Evolutionary conservation across 208 protist species (phyloP), one percentile per base, ranked within the genome.

Genomic region (Acanthamoeba comandoni): DNA sequence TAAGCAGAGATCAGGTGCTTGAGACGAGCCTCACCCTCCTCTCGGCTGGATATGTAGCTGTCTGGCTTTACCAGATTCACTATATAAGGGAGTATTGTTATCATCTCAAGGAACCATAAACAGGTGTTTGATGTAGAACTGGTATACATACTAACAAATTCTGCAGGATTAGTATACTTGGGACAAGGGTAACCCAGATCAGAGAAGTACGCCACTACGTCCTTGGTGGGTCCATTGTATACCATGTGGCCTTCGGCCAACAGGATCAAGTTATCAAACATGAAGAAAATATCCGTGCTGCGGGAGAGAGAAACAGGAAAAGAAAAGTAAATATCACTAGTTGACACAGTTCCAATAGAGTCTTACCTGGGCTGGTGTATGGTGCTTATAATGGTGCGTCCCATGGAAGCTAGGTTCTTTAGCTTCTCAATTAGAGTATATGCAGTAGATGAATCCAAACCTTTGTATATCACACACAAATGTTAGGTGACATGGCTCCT

Each of bases 381-480:
- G 26, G 94, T 82, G 1, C 84, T 64, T 11, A 92, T 53, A 48
- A 95, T 60, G 49, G 91, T 95, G n/a, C 82, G 26, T 9, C 82
- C 60, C 55, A 53, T 24, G 5, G 35, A 3, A 1, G 82, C 82
- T 24, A 89, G 35, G 7, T 48, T 19, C 82, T 73, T 7, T 19
- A 89, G 39, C 60, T 31, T 73, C 39, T 89, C 58, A 39, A 89
- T 49, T 3, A 89, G 58, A 1, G 57, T 48, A 24, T 60, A 57
- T 12, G 82, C 82, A 2, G 82, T 73, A 2, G 57, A 70, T 13
- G 60, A 75, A 35, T 89, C 82, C 17, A 89, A 35, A 0, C 80
- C 75, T 84, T 43, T 29, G 7, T n/a, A n/a, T n/a, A n/a, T n/a
- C n/a, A n/a, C n/a, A n/a, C n/a, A n/a, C n/a, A n/a, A n/a, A n/a